These are phyloP conservation scores for Berberis vulgaris DNA, from an alignment of 164 flowering plant species.

Conservation along the genomic window DNA sequence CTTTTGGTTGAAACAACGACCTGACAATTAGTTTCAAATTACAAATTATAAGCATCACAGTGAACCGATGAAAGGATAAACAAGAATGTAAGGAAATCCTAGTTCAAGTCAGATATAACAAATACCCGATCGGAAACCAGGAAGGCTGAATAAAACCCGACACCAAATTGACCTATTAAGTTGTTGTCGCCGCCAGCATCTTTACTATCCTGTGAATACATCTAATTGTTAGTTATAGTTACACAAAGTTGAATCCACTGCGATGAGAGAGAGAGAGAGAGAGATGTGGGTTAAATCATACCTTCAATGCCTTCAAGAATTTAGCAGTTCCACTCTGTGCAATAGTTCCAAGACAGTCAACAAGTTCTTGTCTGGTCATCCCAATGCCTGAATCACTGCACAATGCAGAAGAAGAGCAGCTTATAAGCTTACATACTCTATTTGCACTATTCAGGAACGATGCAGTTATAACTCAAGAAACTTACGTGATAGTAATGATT, in stretches of 20 bases:
- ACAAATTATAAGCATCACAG: neutral
- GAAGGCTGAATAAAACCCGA: slow-evolving; percentile 96
- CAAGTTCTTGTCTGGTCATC: no score
- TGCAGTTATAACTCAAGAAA: slow-evolving; percentile 7
- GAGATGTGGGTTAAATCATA: neutral
- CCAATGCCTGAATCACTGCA: no score
- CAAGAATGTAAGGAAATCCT: neutral
- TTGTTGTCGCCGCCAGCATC: slow-evolving; percentile 86
- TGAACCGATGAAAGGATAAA: neutral
- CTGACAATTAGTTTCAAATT: slow-evolving; percentile 17
- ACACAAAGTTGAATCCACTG: neutral
- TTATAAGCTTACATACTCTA: no score
- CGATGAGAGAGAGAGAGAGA: neutral
- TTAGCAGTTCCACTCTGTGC: no score
- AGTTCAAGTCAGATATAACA: neutral
- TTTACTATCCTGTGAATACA: slow-evolving; percentile 72
- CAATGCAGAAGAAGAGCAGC: no score
- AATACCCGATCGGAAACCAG: slow-evolving; percentile 81
- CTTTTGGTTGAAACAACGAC: slow-evolving; percentile 90
- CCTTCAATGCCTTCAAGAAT: no score
- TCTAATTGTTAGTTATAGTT: neutral
- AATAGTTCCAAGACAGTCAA: no score
- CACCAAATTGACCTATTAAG: slow-evolving; percentile 99
- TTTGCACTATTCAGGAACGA: no score
- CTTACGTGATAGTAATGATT: no score